Percentiles rank a stretch among this genome's conserved stretches.
Conservation (phyloP, 2,329 filamentous ascomycete genomes). For the Aspergillus tubingensis region DNA sequence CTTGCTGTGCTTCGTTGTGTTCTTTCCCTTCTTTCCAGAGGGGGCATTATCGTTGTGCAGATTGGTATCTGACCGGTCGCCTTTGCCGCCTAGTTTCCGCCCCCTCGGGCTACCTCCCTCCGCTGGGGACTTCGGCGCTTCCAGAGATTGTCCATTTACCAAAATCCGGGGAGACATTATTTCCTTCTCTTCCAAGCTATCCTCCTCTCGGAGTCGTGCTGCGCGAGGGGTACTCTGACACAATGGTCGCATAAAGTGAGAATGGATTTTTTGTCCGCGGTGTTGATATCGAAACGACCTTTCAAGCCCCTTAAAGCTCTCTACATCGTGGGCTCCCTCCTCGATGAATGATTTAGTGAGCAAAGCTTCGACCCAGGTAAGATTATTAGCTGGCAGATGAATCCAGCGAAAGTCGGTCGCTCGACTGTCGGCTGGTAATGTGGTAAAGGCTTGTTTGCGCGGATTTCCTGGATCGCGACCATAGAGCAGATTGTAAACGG, state of each 20-base stretch:
- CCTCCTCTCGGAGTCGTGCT: slow-evolving; percentile 30
- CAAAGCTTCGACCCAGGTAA: slow-evolving; percentile 63
- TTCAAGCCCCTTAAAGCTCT: slow-evolving; percentile 64
- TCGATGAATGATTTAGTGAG: slow-evolving; percentile 67
- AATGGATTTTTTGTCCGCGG: slow-evolving; percentile 59
- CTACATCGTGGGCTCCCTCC: slow-evolving; percentile 62
- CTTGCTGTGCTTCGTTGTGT: slow-evolving; percentile 31
- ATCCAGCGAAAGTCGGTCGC: slow-evolving; percentile 56
- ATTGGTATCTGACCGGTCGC: slow-evolving; percentile 28
- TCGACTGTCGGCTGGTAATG: slow-evolving; percentile 49
- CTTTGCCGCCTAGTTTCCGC: slow-evolving; percentile 26
- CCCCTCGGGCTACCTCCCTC: slow-evolving; percentile 16
- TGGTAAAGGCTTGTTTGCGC: slow-evolving; percentile 51
- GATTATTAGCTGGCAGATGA: slow-evolving; percentile 56
- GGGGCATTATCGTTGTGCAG: slow-evolving; percentile 28
- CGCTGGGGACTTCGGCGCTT: slow-evolving; percentile 15
- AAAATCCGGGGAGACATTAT: slow-evolving; percentile 19
- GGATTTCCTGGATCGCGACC: slow-evolving; percentile 50
- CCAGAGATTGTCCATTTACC: slow-evolving; percentile 23
- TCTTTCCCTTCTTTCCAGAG: slow-evolving; percentile 33
- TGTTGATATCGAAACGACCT: slow-evolving; percentile 65
- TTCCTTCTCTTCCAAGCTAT: slow-evolving; percentile 32
- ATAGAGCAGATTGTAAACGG: slow-evolving; percentile 56
- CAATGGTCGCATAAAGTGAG: slow-evolving; percentile 63
- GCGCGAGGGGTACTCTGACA: slow-evolving; percentile 54